Base-by-base conservation (phyloP, 192 early-diverging fungal species). In the Umbelopsis vinacea region DNA sequence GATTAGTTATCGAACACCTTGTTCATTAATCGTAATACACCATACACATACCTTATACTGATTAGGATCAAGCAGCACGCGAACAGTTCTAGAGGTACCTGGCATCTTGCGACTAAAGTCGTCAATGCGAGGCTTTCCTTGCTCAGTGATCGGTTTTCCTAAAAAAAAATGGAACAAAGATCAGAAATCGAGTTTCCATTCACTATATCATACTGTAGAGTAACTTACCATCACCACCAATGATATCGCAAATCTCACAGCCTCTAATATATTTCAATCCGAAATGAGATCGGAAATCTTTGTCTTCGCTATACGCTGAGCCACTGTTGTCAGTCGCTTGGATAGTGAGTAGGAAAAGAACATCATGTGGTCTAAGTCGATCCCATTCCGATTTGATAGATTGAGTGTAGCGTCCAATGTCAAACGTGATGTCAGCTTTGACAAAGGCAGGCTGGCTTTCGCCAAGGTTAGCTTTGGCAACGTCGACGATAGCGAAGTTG, bases 341-440 rank as follows among this genome's bases (percentile, higher is more conserved):
- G 23, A 96, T 87, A 4, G 89, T 83, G 23, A 97, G 66, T 54
- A 99, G 76, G 74, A 99, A 93, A 37, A 99, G 76, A n/a, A 95
- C 89, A 76, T 98, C 97, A 50, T 90, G 92, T n/a, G 86, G 85
- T 5, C 89, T 82, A 23, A 98, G 79, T 24, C 85, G 75, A 71
- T 96, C 94, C 98, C 98, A 99, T 81, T 98, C 96, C 17, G 74
- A 78, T 15, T 86, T 86, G 37, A 98, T 90, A 0, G 89, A 84
- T 22, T 94, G 89, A 0, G 89, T 84, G 71, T 90, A 95, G 35
- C 79, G 74, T 19, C 82, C 78, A 38, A 98, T 74, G 48, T 89
- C 86, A 53, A 93, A 88, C 0, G 83, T 80, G 3, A 81, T 53
- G 75, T 99, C 95, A 2, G 93, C 96, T 10, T 86, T 88, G 33